Evolutionary conservation across 1,284 basidiomycete species (phyloP).

Genomic region (Microbotryomycetes sp.): DNA sequence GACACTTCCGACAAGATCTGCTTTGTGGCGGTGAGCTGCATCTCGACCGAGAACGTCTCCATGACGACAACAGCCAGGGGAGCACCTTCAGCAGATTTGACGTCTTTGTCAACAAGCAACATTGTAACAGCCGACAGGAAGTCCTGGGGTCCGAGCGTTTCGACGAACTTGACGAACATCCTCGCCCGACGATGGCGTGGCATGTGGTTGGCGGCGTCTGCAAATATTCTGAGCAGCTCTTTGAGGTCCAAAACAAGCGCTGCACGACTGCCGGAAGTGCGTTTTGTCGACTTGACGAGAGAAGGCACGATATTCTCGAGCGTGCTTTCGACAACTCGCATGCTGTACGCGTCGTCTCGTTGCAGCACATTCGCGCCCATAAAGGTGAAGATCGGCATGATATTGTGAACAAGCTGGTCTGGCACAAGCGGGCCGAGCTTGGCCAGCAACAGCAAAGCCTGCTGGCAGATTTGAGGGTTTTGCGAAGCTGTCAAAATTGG

Average conservation of each 20-base stretch:
- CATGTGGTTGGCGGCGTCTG: slow-evolving; percentile 77
- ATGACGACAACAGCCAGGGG: slow-evolving; percentile 59
- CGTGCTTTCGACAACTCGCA: slow-evolving; percentile 90
- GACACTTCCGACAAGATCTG: slow-evolving; percentile 61
- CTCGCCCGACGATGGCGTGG: slow-evolving; percentile 80
- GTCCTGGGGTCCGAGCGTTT: slow-evolving; percentile 69
- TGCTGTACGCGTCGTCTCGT: slow-evolving; percentile 90
- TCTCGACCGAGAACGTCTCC: slow-evolving; percentile 51
- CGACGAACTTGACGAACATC: slow-evolving; percentile 86
- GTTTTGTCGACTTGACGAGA: slow-evolving; percentile 59
- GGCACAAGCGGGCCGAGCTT: slow-evolving; percentile 76
- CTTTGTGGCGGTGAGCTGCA: slow-evolving; percentile 56
- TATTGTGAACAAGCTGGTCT: slow-evolving; percentile 83
- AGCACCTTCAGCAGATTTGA: slow-evolving; percentile 53
- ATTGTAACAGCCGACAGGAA: slow-evolving; percentile 80
- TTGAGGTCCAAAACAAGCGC: slow-evolving; percentile 34
- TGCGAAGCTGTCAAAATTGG: slow-evolving; percentile 54
- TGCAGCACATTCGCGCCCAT: slow-evolving; percentile 97
- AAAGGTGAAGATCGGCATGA: slow-evolving; percentile 99
- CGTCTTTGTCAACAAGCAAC: slow-evolving; percentile 72
- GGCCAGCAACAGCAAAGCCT: slow-evolving; percentile 83
- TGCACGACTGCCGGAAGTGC: slow-evolving; percentile 30
- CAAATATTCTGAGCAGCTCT: slow-evolving; percentile 74
- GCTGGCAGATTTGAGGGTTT: slow-evolving; percentile 91
- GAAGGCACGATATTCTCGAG: slow-evolving; percentile 89